Conservation (phyloP, 495 filamentous ascomycete species). For the Penicillium tannophilum region DNA sequence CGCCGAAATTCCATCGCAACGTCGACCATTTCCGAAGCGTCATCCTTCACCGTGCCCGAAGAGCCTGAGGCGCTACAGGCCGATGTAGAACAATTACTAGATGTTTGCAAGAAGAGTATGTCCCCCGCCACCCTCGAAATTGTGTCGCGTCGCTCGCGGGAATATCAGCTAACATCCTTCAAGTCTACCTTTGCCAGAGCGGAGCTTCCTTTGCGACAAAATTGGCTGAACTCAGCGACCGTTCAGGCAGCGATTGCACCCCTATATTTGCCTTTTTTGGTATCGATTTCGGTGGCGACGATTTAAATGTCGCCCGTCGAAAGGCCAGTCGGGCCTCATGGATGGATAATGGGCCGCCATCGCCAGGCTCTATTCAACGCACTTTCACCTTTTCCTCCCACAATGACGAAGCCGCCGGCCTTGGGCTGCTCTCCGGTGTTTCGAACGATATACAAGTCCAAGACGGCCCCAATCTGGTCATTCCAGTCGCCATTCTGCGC, state of each 20-base stretch:
- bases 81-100: constrained; percentile 53
- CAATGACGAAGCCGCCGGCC: constrained; percentile 63
- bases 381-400: constrained; percentile 50
- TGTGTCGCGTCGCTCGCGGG: background rate
- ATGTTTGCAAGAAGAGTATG: constrained; percentile 58
- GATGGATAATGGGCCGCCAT: constrained; percentile 36
- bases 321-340: constrained; percentile 43
- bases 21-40: constrained; percentile 27
- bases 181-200: constrained; percentile 74
- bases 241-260: constrained; percentile 59
- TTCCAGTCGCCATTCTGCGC: constrained; percentile 71
- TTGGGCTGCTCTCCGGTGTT: constrained; percentile 68
- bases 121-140: background rate
- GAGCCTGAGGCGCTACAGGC: constrained; percentile 52
- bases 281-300: constrained; percentile 48
- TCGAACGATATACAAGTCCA: constrained; percentile 69
- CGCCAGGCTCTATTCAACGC: constrained; percentile 39
- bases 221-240: constrained; percentile 67
- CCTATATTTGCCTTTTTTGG: constrained; percentile 80
- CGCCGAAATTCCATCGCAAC: constrained; percentile 40
- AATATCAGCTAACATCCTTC: background rate
- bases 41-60: constrained; percentile 36
- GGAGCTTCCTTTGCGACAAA: constrained; percentile 70
- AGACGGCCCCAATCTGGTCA: constrained; percentile 70
- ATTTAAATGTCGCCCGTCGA: constrained; percentile 36